Percentiles rank a stretch among this genome's conserved stretches.
Conservation (phyloP, 306 rosid species). For the Fragaria nilgerrensis region DNA sequence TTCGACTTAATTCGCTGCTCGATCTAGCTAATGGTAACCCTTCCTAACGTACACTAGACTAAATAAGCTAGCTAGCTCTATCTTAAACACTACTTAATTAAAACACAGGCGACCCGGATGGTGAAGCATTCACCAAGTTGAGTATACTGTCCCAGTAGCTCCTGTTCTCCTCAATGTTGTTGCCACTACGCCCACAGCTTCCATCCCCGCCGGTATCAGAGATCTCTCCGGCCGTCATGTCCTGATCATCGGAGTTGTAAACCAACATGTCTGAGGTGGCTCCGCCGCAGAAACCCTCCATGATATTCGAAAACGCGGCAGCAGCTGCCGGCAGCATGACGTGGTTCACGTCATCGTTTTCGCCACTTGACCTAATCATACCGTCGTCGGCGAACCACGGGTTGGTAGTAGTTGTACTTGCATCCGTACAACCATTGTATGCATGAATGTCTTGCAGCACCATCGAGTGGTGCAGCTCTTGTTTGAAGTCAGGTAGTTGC, state of each 20-base stretch:
- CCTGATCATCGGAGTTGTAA: constrained; percentile 44
- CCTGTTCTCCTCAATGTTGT: constrained; percentile 72
- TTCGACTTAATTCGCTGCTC: background rate
- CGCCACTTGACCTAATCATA: constrained; percentile 13
- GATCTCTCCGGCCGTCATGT: constrained; percentile 38
- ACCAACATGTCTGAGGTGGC: constrained; percentile 46
- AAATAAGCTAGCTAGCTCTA: background rate
- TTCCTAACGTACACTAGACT: constrained; percentile 1
- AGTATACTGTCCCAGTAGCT: constrained; percentile 88
- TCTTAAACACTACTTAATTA: background rate
- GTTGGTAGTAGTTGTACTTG: background rate
- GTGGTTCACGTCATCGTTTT: background rate
- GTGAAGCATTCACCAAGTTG: constrained; percentile 49
- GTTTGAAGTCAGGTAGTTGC: background rate
- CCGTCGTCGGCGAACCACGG: constrained; percentile 28
- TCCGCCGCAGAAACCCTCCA: constrained; percentile 51
- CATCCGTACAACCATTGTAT: constrained; percentile 14
- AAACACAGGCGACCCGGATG: constrained; percentile 44
- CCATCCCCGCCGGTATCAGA: constrained; percentile 34
- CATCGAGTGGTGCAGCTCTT: constrained; percentile 3
- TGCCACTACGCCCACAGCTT: constrained; percentile 29
- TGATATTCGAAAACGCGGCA: constrained; percentile 7
- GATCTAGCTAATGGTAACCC: constrained; percentile 1
- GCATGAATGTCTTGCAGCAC: constrained; percentile 17
- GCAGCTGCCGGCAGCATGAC: background rate